Conservation (phyloP, 2,329 filamentous ascomycete genomes). For the Botrytis tulipae region DNA sequence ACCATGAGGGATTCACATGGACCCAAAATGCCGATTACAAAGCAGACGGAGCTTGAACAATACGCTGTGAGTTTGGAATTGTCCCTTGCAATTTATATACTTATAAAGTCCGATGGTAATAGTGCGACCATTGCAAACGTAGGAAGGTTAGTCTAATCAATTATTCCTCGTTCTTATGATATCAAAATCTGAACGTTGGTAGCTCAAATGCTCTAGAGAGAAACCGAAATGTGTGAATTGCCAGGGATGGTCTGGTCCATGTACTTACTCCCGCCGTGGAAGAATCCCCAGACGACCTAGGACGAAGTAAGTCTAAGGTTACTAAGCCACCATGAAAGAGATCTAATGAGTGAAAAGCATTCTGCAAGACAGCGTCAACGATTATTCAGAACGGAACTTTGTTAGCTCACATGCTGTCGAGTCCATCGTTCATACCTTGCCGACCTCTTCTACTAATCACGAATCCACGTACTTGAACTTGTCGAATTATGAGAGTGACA, state of each 20-base stretch:
- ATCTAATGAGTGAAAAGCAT: background rate
- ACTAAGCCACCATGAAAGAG: background rate
- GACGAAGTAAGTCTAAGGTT: slow-evolving; percentile 16
- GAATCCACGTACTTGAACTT: background rate
- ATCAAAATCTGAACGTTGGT: background rate
- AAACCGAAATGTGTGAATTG: slow-evolving; percentile 24
- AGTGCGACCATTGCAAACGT: slow-evolving; percentile 9
- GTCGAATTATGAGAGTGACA: background rate
- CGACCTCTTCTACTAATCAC: background rate
- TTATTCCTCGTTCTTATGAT: background rate
- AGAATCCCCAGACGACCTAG: slow-evolving; percentile 18
- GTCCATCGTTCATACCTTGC: background rate
- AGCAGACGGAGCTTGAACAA: background rate
- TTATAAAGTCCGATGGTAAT: background rate
- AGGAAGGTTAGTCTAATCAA: background rate
- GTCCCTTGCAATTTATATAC: background rate
- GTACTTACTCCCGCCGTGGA: slow-evolving; percentile 25
- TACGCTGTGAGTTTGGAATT: background rate
- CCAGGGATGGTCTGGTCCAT: slow-evolving; percentile 17
- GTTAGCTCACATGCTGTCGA: background rate
- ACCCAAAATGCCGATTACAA: background rate
- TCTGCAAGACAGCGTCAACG: background rate
- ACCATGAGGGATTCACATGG: background rate
- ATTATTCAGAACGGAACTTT: background rate
- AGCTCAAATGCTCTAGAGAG: slow-evolving; percentile 24